Conservation (phyloP, 345 rosid genomes). For the Brassica rapa region DNA sequence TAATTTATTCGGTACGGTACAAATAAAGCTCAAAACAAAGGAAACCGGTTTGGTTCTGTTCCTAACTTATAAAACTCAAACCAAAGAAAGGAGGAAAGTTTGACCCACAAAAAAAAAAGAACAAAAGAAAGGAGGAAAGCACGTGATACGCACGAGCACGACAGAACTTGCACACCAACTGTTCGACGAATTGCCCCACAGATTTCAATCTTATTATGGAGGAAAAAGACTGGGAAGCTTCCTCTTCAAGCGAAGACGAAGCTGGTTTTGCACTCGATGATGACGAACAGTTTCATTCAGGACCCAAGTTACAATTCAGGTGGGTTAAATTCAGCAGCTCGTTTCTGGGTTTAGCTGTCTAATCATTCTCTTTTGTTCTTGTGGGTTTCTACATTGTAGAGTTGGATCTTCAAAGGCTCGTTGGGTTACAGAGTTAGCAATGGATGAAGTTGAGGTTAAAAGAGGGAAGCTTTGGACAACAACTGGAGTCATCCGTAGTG, state of each 20-base stretch:
- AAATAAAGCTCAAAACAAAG: background rate
- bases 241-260: conserved; percentile 37
- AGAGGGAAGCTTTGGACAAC: conserved; percentile 86
- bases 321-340: conserved; percentile 35
- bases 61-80: background rate
- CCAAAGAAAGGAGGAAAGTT: background rate
- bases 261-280: conserved; percentile 18
- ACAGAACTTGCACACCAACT: conserved; percentile 6
- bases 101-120: no score
- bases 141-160: background rate
- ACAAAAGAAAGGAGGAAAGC: background rate
- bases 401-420: conserved; percentile 62
- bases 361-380: background rate
- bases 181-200: conserved; percentile 27
- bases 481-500: conserved; percentile 59
- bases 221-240: conserved; percentile 30
- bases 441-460: conserved; percentile 73
- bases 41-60: background rate
- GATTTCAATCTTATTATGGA: background rate
- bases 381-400: conserved; percentile 13
- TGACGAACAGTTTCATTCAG: conserved; percentile 38
- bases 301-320: conserved; percentile 38
- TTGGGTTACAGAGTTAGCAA: conserved; percentile 55
- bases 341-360: background rate
- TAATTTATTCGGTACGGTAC: background rate